phyloP scores from a whole-genome alignment of 2,329 filamentous ascomycete species.

The Trichoderma koningiopsis region DNA sequence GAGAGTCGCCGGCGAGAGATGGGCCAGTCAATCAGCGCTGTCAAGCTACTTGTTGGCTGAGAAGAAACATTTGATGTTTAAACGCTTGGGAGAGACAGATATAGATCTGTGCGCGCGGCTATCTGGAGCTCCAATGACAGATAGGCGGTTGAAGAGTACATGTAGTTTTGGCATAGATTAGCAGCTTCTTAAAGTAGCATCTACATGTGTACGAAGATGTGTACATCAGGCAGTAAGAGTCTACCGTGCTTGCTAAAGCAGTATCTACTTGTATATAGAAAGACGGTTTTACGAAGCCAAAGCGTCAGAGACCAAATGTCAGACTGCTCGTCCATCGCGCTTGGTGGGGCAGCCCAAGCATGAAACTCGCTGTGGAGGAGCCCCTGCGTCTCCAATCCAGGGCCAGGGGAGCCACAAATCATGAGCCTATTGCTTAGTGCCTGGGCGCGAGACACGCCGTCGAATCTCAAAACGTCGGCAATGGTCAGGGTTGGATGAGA shows the following conservation, averaged over 20 bases:
- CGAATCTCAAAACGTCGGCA: conserved; percentile 24
- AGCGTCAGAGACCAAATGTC: background rate
- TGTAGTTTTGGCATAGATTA: background rate
- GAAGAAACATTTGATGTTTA: background rate
- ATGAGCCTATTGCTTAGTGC: conserved; percentile 18
- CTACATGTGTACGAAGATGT: background rate
- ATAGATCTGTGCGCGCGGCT: background rate
- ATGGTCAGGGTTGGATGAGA: background rate
- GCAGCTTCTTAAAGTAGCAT: background rate
- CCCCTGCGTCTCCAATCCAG: conserved; percentile 18
- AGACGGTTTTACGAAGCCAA: background rate
- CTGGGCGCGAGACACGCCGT: conserved; percentile 23
- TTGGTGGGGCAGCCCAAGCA: conserved; percentile 14
- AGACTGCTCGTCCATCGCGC: background rate
- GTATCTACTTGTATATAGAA: background rate
- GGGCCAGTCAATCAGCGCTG: background rate
- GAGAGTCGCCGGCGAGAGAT: background rate
- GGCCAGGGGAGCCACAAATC: conserved; percentile 5
- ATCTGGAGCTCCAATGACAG: background rate
- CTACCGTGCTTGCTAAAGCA: background rate
- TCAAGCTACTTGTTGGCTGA: background rate
- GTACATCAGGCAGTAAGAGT: too few species aligned
- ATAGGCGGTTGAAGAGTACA: background rate
- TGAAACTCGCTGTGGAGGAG: conserved; percentile 27
- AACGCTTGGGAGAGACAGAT: background rate